Conservation (phyloP, 228 moss, liverwort and hornwort genomes). For the Sphagnum fallax region DNA sequence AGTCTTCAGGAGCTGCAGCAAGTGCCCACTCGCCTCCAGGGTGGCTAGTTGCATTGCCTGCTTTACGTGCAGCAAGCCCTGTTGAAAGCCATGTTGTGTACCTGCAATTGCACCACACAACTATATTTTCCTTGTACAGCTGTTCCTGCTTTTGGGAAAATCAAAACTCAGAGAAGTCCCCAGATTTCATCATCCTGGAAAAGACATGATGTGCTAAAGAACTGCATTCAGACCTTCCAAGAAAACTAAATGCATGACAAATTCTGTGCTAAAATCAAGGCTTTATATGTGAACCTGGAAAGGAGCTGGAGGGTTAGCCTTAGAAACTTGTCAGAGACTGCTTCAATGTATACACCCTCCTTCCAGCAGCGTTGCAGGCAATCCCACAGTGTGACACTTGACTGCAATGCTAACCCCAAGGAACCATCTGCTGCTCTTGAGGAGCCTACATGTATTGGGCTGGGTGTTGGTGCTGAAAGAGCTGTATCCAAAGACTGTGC, state of each 20-base stretch:
- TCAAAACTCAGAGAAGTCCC: too few relatives aligned
- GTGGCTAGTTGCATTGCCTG: slow-evolving; percentile 37
- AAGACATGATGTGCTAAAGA: too few relatives aligned
- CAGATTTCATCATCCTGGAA: too few relatives aligned
- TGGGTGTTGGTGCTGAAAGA: slow-evolving; percentile 32
- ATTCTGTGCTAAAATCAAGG: too few relatives aligned
- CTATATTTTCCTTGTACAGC: too few relatives aligned
- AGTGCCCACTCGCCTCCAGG: slow-evolving; percentile 78
- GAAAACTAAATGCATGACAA: too few relatives aligned
- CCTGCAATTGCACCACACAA: slow-evolving; percentile 20
- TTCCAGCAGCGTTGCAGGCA: slow-evolving; percentile 87
- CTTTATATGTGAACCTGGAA: slow-evolving; percentile 40
- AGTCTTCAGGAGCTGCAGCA: slow-evolving; percentile 71
- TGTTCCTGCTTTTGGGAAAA: too few relatives aligned
- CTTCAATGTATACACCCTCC: slow-evolving; percentile 79
- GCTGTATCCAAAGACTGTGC: slow-evolving; percentile 66
- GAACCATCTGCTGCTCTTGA: slow-evolving; percentile 31
- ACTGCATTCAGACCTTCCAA: too few relatives aligned
- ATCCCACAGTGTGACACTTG: slow-evolving; percentile 82
- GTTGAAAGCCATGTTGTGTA: slow-evolving; percentile 82
- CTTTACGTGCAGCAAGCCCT: slow-evolving; percentile 68
- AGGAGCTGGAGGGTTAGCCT: slow-evolving; percentile 70
- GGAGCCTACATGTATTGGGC: slow-evolving; percentile 20
- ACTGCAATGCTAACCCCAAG: slow-evolving; percentile 54
- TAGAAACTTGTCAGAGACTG: slow-evolving; percentile 81